A percentile compares a stretch with the other conserved stretches of the same genome.
Evolutionary conservation across 2,329 filamentous ascomycete genomes (phyloP).

Genomic region (Cyclaneusma minus): DNA sequence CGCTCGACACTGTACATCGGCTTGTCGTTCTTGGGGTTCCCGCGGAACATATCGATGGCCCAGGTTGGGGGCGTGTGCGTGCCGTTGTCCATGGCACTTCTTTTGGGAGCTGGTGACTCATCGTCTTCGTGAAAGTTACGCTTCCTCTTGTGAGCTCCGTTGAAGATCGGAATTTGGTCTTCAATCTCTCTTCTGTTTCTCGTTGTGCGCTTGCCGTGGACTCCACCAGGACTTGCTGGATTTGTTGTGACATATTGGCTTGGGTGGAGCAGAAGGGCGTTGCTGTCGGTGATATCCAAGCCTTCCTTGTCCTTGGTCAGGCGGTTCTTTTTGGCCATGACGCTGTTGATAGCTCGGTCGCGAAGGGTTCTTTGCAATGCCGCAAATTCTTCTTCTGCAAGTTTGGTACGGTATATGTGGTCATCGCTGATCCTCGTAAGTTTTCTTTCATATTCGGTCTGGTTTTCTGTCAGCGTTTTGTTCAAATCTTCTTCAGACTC

Average conservation of each 20-base stretch:
- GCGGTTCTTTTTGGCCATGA: conserved; percentile 48
- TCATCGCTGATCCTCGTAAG: conserved; percentile 42
- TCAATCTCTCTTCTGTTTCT: conserved; percentile 39
- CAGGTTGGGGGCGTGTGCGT: conserved; percentile 46
- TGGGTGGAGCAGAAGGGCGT: conserved; percentile 48
- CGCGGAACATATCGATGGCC: conserved; percentile 42
- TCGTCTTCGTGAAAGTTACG: conserved; percentile 44
- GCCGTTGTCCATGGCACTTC: conserved; percentile 37
- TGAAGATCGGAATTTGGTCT: conserved; percentile 39
- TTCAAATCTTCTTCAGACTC: conserved; percentile 2
- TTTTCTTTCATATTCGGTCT: conserved; percentile 51
- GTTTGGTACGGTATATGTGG: conserved; percentile 44
- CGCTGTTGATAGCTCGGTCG: conserved; percentile 50
- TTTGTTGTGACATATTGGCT: conserved; percentile 53
- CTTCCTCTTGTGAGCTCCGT: conserved; percentile 47
- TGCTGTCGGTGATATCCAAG: conserved; percentile 50
- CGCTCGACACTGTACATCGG: conserved; percentile 52
- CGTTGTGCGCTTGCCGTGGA: conserved; percentile 47
- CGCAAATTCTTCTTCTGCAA: conserved; percentile 44
- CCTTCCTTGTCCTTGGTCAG: conserved; percentile 52
- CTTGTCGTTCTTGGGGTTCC: conserved; percentile 33
- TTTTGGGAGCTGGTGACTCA: conserved; percentile 42
- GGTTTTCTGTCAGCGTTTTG: conserved; percentile 10
- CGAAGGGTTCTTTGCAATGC: conserved; percentile 44
- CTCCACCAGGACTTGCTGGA: conserved; percentile 45